Evolutionary conservation across 2,329 filamentous ascomycete genomes (phyloP), one percentile per base, ranked within the genome.

Genomic region (Colletotrichum sp.): DNA sequence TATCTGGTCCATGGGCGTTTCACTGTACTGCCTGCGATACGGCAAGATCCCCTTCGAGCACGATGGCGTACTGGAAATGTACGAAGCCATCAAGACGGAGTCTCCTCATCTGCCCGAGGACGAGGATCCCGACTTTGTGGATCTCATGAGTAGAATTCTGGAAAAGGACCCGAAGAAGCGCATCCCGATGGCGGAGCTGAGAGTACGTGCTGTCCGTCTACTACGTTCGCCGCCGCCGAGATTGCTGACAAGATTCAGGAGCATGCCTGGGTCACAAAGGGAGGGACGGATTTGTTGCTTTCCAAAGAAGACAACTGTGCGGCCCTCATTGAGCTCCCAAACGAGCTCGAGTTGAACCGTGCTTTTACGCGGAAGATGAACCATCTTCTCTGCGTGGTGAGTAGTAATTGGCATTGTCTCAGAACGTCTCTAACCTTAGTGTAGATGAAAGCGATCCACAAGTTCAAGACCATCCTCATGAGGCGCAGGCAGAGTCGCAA

Each of bases 1-100:
- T 84, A 96, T 99, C 70, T 99, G 97, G 97, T 98, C 96, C 5
- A 99, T 99, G 96, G 97, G 97, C 8, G 93, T 98, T 10, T 98
- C 96, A 3, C 88, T 99, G 4, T 99, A 96, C 83, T 99, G 97
- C 83, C 89, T 99, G 52, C 93, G 94, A 76, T 99, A 98, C 81
- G 97, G 97, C 36, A 90, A 88, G 66, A 93, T 99, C 77, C 97
- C 97, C 0, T 99, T 99, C 81, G 94, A 96, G 81, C 91, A 93
- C 72, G 88, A 91, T 8, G 93, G 92, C 21, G 92, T 98, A 76
- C 88, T 98, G 72, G 96, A 98, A 67, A 91, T 99, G 77, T 99
- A 98, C 82, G 93, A 98, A 75, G 92, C 95, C 7, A 99, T 99
- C 85, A 94, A 94, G 78, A 91, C 89, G 34, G 93, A 98, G 55